Base-by-base conservation (phyloP, 2,329 filamentous ascomycete genomes). In the Cyphellophora europaea region DNA sequence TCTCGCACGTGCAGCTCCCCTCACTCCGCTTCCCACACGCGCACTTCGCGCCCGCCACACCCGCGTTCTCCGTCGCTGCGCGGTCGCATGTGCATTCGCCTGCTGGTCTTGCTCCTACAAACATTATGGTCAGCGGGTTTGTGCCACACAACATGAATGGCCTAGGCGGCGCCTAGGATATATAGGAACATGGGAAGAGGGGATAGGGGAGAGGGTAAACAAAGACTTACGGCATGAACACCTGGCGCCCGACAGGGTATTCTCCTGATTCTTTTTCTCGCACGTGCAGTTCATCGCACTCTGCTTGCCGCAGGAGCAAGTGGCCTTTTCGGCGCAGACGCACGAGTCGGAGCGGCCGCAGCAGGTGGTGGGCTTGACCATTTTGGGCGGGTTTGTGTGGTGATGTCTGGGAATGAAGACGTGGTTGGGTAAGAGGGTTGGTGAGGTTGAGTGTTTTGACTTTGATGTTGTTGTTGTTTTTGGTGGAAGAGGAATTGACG, bases 271-370 rank as follows among this genome's bases (percentile, higher is more conserved):
- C 3, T 87, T 73, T 61, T 85, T 88, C 52, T 76, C 76, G 66
- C 89, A 95, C 43, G 69, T 82, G 74, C 89, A 96, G 58, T 88
- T 71, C 32, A 94, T 76, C 32, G 89, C 89, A 3, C 78, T 75
- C 57, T 91, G 74, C 68, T 94, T 78, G 55, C 89, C 89, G 59
- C 89, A 96, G 11, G 85, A 93, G 75, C 87, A 94, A 42, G 62
- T 75, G 43, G 74, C 72, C 49, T 76, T 70, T 35, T 66, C 61
- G 25, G 71, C 69, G 50, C 71, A 75, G 48, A 70, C 67, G 50
- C 74, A 79, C 51, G 64, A 59, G 45, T 65, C 63, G 49, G 69
- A 64, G 49, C 69, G 69, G 57, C 70, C 70, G 59, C 74, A 79
- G 71, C 74, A 79, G 49, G 68, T 71, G 30, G 56, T 51, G 37